Evolutionary conservation across 805 yeast species (phyloP), one percentile per base, ranked within the genome.

Genomic region (Cyberlindnera misumaiensis): DNA sequence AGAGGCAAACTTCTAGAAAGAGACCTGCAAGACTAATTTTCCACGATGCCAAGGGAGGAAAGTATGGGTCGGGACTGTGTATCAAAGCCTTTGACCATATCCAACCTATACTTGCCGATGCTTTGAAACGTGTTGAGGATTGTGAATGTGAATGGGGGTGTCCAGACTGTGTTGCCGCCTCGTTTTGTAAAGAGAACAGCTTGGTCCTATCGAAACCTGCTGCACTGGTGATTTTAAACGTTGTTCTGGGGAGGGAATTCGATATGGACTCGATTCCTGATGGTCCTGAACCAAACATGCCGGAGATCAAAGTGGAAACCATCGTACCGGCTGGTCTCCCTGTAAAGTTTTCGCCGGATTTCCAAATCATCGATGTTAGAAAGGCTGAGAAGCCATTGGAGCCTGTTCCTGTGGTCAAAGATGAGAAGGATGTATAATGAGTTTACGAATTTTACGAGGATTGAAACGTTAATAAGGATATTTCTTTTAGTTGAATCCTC

Each of bases 1-100:
- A 72, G 35, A 62, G 87, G 22, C 83, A 83, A 52, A 72, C 90
- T 0, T 59, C 61, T 13, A 64, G 98, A 30, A 75, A 73, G 40
- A 64, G 99, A 30, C 97, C 97, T 0, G 95, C 95, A 0, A 65
- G 98, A 38, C 63, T 93, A 35, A 77, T 89, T 2, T 83, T 93
- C 48, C 79, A 78, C 53, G 97, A 93, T 57, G 71, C 86, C 1
- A 77, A 80, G 51, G 96, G 95, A 10, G 95, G 95, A 2, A 69
- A 69, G 39, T 65, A 68, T 32, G 96, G 96, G 0, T 74, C 86
- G 0, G 97, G 97, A 0, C 64, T 90, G 32, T 73, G 87, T 2
- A 70, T 78, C 1, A 82, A 85, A 50, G 86, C 90, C 0, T 90
- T 83, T 59, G 90, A 83, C 42, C 78, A 81, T 50, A 72, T 84